These are phyloP conservation scores for Cymbopogon citratus DNA, from an alignment of 176 grass and related monocot genomes.

Conservation along the genomic window DNA sequence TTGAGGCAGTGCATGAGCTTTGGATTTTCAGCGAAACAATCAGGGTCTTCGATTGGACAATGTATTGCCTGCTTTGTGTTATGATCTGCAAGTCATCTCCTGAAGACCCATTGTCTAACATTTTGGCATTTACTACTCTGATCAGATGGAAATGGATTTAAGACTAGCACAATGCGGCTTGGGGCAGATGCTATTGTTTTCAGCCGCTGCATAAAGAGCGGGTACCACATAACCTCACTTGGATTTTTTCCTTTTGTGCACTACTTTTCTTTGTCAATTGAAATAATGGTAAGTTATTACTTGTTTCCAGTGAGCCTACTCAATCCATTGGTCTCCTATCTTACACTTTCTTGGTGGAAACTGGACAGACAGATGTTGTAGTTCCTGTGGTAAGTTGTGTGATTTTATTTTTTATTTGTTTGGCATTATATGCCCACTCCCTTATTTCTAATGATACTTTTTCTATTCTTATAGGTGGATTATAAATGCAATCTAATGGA, in stretches of 20 bases:
- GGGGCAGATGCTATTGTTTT: constrained; percentile 86
- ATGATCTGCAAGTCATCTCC: background rate
- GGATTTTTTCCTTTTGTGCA: background rate
- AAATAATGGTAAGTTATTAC: background rate
- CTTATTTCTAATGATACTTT: background rate
- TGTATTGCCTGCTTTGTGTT: constrained; percentile 33
- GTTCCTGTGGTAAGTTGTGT: constrained; percentile 52
- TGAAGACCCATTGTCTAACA: background rate
- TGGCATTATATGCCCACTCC: background rate
- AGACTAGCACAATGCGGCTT: constrained; percentile 86
- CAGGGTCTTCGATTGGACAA: constrained; percentile 67
- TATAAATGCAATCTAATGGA: constrained; percentile 58
- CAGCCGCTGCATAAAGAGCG: constrained; percentile 38
- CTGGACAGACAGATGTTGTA: constrained; percentile 52
- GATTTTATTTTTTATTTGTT: background rate
- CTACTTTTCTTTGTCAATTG: background rate
- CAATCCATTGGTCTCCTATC: constrained; percentile 80
- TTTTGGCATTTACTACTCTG: background rate
- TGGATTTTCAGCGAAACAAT: constrained; percentile 79
- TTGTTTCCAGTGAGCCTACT: constrained; percentile 40
- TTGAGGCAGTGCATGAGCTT: constrained; percentile 82
- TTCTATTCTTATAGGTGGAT: constrained; percentile 51
- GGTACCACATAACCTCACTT: constrained; percentile 9
- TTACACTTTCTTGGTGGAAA: constrained; percentile 62
- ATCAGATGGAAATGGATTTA: constrained; percentile 89